Evolutionary conservation across 257 asterid genomes (phyloP).

Genomic region (Ballota nigra): DNA sequence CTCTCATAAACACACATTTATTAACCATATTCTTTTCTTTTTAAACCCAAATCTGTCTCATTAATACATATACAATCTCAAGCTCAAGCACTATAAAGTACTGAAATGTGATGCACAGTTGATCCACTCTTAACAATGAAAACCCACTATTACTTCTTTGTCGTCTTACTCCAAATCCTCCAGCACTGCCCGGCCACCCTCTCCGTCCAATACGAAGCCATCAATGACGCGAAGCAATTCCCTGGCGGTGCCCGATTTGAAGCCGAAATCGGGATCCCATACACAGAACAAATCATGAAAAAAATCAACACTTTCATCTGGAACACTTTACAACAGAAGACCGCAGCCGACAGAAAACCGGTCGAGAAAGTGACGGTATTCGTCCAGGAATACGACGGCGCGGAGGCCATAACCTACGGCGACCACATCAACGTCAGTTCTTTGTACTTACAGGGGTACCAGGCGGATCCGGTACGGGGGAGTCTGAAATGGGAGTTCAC

Average conservation of each 20-base stretch:
- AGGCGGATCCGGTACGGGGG: too few relatives aligned
- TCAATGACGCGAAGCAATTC: slow-evolving; percentile 10
- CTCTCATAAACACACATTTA: not conserved
- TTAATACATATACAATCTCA: too few relatives aligned
- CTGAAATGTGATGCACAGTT: too few relatives aligned
- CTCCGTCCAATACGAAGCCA: slow-evolving; percentile 30
- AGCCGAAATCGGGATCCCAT: too few relatives aligned
- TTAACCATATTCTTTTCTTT: too few relatives aligned
- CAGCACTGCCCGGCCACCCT: not conserved
- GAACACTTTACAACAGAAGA: slow-evolving; percentile 31
- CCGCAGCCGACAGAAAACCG: not conserved
- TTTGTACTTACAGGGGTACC: too few relatives aligned
- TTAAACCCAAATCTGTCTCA: too few relatives aligned
- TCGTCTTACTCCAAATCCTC: slow-evolving; percentile 2
- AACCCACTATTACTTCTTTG: not conserved
- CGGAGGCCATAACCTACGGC: slow-evolving; percentile 35
- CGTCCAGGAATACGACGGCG: slow-evolving; percentile 36
- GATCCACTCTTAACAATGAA: too few relatives aligned
- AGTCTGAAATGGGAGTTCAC: too few relatives aligned
- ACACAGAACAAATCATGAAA: slow-evolving; percentile 25
- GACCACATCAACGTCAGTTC: slow-evolving; percentile 34
- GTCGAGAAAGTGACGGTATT: slow-evolving; percentile 3
- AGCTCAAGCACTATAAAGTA: too few relatives aligned
- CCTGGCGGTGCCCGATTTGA: slow-evolving; percentile 38
- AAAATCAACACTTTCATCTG: slow-evolving; percentile 32